Conservation (phyloP, 305 asterid genomes). For the Plantago coronopus region DNA sequence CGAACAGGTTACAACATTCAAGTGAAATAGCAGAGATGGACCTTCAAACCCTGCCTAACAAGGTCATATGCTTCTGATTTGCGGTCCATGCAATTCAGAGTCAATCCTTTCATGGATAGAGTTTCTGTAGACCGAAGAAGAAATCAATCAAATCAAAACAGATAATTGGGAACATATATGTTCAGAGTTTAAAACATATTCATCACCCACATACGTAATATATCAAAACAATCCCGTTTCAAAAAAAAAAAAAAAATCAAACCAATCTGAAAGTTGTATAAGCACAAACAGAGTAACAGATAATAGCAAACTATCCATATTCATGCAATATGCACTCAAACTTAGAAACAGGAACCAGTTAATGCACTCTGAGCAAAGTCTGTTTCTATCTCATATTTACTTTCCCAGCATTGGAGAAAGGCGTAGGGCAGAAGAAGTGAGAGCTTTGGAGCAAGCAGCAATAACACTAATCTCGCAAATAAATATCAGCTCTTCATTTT, state of each 20-base stretch:
- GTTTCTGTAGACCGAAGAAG: constrained; percentile 64
- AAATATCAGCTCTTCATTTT: too few relatives aligned
- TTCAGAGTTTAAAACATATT: not conserved
- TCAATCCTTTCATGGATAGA: constrained; percentile 93
- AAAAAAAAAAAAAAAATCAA: too few relatives aligned
- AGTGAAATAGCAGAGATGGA: constrained; percentile 25
- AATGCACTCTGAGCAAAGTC: too few relatives aligned
- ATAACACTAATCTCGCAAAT: too few relatives aligned
- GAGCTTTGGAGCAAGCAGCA: too few relatives aligned
- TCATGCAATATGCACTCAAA: too few relatives aligned
- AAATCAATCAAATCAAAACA: not conserved
- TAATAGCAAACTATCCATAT: too few relatives aligned
- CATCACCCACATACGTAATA: not conserved
- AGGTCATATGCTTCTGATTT: constrained; percentile 97
- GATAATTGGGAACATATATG: not conserved
- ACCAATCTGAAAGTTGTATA: not conserved
- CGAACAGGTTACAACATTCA: constrained; percentile 16
- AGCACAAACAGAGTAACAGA: not conserved
- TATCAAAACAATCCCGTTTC: not conserved
- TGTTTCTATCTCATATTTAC: too few relatives aligned
- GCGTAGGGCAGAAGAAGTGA: too few relatives aligned
- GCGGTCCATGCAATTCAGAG: constrained; percentile 96
- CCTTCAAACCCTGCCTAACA: constrained; percentile 88
- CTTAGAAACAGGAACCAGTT: too few relatives aligned
- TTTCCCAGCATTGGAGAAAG: too few relatives aligned